phyloP scores from a whole-genome alignment of 257 asterid genomes.

The Solanum pinnatisectum region DNA sequence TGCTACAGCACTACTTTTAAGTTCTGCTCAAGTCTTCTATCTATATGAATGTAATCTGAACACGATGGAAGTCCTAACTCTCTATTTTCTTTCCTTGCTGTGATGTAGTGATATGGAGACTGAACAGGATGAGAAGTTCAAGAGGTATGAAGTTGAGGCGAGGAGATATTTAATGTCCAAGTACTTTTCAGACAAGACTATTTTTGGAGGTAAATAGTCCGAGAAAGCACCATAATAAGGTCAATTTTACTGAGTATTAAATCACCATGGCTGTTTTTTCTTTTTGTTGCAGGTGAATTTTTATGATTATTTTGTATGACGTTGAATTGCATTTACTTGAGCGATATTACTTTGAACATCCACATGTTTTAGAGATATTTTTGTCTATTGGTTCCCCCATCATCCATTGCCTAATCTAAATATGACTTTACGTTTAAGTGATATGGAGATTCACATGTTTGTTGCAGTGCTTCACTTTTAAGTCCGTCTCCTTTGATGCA shows the following conservation, averaged over 20 bases:
- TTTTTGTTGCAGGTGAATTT: not conserved
- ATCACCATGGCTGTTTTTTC: not conserved
- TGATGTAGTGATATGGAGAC: constrained; percentile 13
- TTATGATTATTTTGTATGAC: not conserved
- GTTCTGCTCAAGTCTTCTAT: not conserved
- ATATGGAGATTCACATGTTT: not conserved
- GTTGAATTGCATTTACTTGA: not conserved
- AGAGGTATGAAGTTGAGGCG: constrained; percentile 53
- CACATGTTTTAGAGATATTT: not conserved
- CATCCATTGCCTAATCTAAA: not conserved
- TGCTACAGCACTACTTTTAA: not conserved
- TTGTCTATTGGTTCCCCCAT: not conserved
- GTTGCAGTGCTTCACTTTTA: not conserved
- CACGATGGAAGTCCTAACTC: not conserved
- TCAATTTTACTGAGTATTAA: not conserved
- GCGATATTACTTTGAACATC: not conserved
- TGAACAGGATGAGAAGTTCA: constrained; percentile 36
- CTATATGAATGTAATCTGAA: not conserved
- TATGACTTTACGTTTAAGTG: not conserved
- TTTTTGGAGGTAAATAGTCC: constrained; percentile 60
- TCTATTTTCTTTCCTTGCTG: not conserved
- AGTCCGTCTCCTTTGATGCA: not conserved
- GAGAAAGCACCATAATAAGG: not conserved
- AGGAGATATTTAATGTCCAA: constrained; percentile 50
- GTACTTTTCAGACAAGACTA: constrained; percentile 80